phyloP scores from a whole-genome alignment of 208 protist genomes.

The Crithidia fasciculata region DNA sequence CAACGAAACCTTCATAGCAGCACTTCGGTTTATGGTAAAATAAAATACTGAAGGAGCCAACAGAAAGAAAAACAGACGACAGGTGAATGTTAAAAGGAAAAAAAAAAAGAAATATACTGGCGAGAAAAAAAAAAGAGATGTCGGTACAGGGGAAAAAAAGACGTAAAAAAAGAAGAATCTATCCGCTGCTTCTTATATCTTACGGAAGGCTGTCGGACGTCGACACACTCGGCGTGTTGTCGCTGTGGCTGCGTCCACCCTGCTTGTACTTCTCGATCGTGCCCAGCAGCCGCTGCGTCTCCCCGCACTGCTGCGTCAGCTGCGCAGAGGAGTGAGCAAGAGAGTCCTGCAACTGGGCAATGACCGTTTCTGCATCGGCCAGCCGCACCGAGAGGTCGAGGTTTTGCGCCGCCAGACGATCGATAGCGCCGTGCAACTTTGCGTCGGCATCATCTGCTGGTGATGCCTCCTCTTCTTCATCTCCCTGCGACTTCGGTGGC shows the following conservation, averaged over 20 bases:
- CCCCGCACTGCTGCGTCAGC: slow-evolving; percentile 32
- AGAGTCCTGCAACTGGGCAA: slow-evolving; percentile 32
- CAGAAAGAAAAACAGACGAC: no score
- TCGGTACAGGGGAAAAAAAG: slow-evolving; percentile 16
- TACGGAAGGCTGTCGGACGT: neutral
- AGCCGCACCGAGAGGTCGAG: slow-evolving; percentile 42
- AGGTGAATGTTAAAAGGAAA: no score
- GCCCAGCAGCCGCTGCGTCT: slow-evolving; percentile 31
- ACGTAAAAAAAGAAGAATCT: slow-evolving; percentile 20
- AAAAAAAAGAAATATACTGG: no score
- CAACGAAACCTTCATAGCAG: no score
- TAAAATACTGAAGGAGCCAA: no score
- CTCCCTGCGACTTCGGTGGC: neutral
- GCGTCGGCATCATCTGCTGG: neutral
- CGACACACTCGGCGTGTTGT: slow-evolving; percentile 12
- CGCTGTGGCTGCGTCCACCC: slow-evolving; percentile 2
- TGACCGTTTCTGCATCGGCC: slow-evolving; percentile 40
- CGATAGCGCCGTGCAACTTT: slow-evolving; percentile 10
- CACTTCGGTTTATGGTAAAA: no score
- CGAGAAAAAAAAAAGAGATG: neutral
- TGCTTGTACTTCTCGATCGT: slow-evolving; percentile 36
- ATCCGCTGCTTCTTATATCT: neutral
- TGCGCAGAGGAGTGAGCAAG: slow-evolving; percentile 30
- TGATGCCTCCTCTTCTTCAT: neutral
- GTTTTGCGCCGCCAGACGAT: slow-evolving; percentile 37